Conservation (phyloP, 371 early-diverging fungal species). For the Apophysomyces ossiformis region DNA sequence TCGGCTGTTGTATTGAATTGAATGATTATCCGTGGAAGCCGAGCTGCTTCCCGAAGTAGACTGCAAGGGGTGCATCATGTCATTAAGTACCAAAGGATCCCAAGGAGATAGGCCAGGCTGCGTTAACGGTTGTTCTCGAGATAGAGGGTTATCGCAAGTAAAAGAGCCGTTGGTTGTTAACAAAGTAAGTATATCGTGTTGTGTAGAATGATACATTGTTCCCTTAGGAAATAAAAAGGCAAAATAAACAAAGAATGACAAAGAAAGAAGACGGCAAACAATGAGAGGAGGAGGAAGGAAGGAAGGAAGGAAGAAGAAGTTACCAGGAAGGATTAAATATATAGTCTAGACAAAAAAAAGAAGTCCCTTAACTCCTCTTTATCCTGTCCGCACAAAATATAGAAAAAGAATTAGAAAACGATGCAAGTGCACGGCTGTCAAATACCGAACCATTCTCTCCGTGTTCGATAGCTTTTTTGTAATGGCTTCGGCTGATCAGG, state of each 20-base stretch:
- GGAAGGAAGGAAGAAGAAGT: not conserved
- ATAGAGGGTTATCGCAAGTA: not conserved
- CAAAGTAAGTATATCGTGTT: not conserved
- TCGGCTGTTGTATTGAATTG: constrained; percentile 4
- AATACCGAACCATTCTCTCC: constrained; percentile 6
- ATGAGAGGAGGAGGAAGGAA: not conserved
- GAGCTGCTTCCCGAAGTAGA: constrained; percentile 5
- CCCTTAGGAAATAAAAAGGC: not conserved
- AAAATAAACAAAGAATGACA: not conserved
- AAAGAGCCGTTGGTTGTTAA: not conserved
- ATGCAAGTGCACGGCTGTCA: constrained; percentile 8
- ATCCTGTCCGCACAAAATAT: not conserved
- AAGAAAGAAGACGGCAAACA: not conserved
- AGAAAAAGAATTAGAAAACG: not conserved
- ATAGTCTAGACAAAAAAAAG: constrained; percentile 6
- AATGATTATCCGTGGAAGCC: constrained; percentile 3
- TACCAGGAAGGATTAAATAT: constrained; percentile 4
- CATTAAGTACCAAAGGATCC: constrained; percentile 6
- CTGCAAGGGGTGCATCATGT: constrained; percentile 7
- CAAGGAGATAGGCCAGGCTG: not conserved
- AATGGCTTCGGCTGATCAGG: not conserved
- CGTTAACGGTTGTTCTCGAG: not conserved
- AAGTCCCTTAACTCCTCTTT: not conserved
- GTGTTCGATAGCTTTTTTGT: not conserved
- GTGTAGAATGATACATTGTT: constrained; percentile 3